Conservation (phyloP, 768 basidiomycete species). For the Rhodotorula sphaerocarpa region DNA sequence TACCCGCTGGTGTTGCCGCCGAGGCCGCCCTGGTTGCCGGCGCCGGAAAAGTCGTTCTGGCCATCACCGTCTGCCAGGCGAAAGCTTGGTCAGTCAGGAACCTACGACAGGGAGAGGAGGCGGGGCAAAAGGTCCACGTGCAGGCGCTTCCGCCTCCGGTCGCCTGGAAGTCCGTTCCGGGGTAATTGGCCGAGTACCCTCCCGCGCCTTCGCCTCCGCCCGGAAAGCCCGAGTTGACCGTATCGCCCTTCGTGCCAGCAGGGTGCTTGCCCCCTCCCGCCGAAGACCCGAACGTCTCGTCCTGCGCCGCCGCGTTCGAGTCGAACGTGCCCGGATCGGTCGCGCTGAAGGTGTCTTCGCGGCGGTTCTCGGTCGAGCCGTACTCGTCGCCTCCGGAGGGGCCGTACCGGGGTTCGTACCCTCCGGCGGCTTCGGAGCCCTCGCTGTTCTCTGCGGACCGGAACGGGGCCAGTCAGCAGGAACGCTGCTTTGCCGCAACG, state of each 20-base stretch:
- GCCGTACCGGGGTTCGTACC: background rate
- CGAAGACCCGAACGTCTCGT: background rate
- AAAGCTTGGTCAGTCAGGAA: background rate
- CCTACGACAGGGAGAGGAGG: background rate
- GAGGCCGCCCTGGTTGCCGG: background rate
- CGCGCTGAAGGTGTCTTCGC: background rate
- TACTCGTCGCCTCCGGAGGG: background rate
- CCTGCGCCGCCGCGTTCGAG: background rate
- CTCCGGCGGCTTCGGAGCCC: background rate
- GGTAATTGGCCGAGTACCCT: too few relatives aligned
- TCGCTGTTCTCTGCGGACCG: background rate
- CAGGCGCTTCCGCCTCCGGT: background rate
- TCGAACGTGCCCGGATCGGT: background rate
- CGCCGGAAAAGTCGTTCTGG: slow-evolving; percentile 6
- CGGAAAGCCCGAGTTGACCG: too few relatives aligned
- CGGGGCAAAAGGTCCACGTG: background rate
- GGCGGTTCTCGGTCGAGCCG: background rate
- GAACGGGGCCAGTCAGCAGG: too few relatives aligned
- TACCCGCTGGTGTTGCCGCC: background rate
- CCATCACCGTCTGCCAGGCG: slow-evolving; percentile 4
- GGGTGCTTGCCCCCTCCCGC: too few relatives aligned
- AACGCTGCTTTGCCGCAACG: too few relatives aligned
- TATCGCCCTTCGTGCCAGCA: too few relatives aligned
- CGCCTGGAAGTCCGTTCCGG: background rate
- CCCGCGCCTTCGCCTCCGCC: too few relatives aligned